Conservation (phyloP, 2,329 filamentous ascomycete species). For the Pyrenophora teres region DNA sequence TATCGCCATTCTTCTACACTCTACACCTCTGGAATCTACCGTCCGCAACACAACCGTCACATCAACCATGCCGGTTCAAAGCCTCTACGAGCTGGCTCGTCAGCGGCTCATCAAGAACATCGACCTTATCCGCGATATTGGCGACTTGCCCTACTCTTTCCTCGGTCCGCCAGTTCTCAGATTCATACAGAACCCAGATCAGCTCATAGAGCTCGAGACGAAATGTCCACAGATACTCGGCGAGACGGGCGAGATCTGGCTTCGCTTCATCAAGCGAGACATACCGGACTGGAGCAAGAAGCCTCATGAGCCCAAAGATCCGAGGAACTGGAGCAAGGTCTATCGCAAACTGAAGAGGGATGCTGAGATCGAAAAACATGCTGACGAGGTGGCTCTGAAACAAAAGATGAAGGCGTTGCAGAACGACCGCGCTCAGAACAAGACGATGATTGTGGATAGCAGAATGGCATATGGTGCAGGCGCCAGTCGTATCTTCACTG, state of each 20-base stretch:
- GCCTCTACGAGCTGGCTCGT: constrained; percentile 48
- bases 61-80: constrained; percentile 42
- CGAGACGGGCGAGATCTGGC: constrained; percentile 75
- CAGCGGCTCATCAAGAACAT: constrained; percentile 50
- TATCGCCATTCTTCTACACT: neutral
- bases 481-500: constrained; percentile 22
- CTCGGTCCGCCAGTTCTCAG: constrained; percentile 67
- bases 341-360: constrained; percentile 61
- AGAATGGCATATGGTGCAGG: constrained; percentile 30
- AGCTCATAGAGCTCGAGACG: constrained; percentile 72
- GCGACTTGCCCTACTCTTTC: constrained; percentile 69
- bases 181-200: constrained; percentile 72
- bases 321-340: constrained; percentile 75
- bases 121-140: constrained; percentile 66
- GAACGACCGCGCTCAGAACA: constrained; percentile 36
- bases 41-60: neutral
- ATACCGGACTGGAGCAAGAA: constrained; percentile 70
- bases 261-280: constrained; percentile 75
- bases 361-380: constrained; percentile 44
- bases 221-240: constrained; percentile 77
- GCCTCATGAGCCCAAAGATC: constrained; percentile 66
- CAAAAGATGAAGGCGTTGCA: constrained; percentile 40
- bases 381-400: constrained; percentile 39
- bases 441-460: constrained; percentile 40
- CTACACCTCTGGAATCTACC: neutral